Evolutionary conservation across 345 rosid species (phyloP), one percentile per base, ranked within the genome.

Genomic region (Salix suchowensis): DNA sequence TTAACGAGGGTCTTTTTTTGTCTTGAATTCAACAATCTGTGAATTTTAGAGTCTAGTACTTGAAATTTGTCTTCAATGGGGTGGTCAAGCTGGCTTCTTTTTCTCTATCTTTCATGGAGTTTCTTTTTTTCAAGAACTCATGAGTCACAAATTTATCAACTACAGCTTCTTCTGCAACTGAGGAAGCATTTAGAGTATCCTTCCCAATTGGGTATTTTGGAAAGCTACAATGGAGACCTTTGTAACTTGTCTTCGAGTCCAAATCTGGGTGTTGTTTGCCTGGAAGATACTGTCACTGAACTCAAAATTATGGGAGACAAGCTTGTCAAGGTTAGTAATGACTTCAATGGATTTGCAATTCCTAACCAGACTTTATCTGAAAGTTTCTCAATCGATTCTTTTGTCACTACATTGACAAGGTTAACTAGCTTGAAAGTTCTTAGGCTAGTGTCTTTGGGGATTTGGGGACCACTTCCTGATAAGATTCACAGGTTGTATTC

Each of bases 111-210:
- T 80, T 83, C 87, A 21, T 86, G 90, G 86, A 68, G 65, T 62
- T 50, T 84, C 75, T 78, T 79, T 74, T 73, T 86, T 28, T 82
- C 77, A 66, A 79, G 71, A 58, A 86, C 88, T 73, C 83, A 89
- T 70, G 90, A 83, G 82, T 82, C 92, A 48, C 96, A 89, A 42
- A 67, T 80, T 81, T 83, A 90, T 73, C 93, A 93, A 78, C 77
- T 82, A 50, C 96, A 89, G 65, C 88, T 86, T 71, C 79, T 96
- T 48, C 84, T 85, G 54, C 99, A 93, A 84, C 69, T 96, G 54
- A 88, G 92, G 85, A 93, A 87, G 81, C 97, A 96, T 77, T 83
- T 96, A 64, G 96, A 93, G 87, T 89, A 86, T 82, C 99, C 99
- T 60, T 76, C 89, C 72, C 80, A 82, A 46, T 74, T 96, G 62